Conservation (phyloP, 1,139 yeast genomes). For the Suhomyces bolitotheri region DNA sequence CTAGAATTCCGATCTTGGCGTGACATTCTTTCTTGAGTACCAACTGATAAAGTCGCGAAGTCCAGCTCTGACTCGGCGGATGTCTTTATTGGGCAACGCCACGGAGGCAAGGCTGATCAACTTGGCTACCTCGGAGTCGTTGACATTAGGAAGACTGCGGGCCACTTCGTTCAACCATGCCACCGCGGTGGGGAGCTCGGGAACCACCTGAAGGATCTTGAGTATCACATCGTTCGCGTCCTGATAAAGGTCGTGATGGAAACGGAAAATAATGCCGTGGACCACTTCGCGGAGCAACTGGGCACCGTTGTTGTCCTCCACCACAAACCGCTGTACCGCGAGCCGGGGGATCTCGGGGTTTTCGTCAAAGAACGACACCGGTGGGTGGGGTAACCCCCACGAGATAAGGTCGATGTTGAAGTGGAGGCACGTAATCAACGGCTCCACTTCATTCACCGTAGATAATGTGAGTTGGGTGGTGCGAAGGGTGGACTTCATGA, state of each 20-base stretch:
- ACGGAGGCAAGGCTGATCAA: constrained; percentile 55
- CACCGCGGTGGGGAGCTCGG: constrained; percentile 41
- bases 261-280: constrained; percentile 67
- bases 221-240: constrained; percentile 78
- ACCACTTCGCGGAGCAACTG: constrained; percentile 55
- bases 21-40: constrained; percentile 77
- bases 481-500: constrained; percentile 59
- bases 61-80: constrained; percentile 67
- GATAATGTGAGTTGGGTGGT: constrained; percentile 58
- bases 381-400: constrained; percentile 83
- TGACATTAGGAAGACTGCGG: constrained; percentile 60
- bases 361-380: constrained; percentile 66
- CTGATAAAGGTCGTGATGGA: constrained; percentile 67
- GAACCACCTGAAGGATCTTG: constrained; percentile 60
- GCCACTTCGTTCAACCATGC: constrained; percentile 64
- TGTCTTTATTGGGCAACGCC: constrained; percentile 70
- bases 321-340: constrained; percentile 41
- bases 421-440: constrained; percentile 69
- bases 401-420: constrained; percentile 76
- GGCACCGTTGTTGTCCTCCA: constrained; percentile 56
- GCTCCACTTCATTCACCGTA: constrained; percentile 65
- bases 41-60: constrained; percentile 77
- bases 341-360: constrained; percentile 49
- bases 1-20: constrained; percentile 45
- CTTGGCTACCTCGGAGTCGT: constrained; percentile 63